These are phyloP conservation scores for Lentinus tigrinus DNA, from an alignment of 768 basidiomycete genomes.

Conservation along the genomic window DNA sequence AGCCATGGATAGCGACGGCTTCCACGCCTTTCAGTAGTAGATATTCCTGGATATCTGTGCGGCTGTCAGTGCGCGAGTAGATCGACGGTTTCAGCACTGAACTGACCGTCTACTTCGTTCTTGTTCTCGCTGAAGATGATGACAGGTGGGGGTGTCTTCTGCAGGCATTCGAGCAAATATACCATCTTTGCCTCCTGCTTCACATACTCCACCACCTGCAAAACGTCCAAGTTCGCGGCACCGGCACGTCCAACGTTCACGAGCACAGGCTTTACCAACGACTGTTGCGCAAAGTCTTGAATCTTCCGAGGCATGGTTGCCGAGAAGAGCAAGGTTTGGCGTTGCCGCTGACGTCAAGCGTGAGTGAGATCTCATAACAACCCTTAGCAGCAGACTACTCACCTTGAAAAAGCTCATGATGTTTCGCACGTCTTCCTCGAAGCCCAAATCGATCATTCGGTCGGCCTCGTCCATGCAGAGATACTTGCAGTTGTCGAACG, in stretches of 20 bases:
- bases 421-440: slow-evolving; percentile 97
- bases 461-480: slow-evolving; percentile 99
- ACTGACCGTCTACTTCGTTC: slow-evolving; percentile 96
- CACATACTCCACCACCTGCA: slow-evolving; percentile 97
- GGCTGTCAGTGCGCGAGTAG: background rate
- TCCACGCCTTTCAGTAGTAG: slow-evolving; percentile 95
- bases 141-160: slow-evolving; percentile 97
- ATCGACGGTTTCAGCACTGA: slow-evolving; percentile 18
- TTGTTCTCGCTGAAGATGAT: slow-evolving; percentile 99
- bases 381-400: slow-evolving; percentile 17
- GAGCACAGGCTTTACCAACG: slow-evolving; percentile 89
- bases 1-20: slow-evolving; percentile 97
- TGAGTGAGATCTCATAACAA: slow-evolving; percentile 4
- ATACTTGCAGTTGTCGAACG: slow-evolving; percentile 91
- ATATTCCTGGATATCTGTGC: slow-evolving; percentile 96
- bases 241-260: slow-evolving; percentile 99
- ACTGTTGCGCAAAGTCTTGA: slow-evolving; percentile 97
- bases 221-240: slow-evolving; percentile 94
- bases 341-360: slow-evolving; percentile 66
- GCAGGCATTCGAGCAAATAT: slow-evolving; percentile 93
- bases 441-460: slow-evolving; percentile 98
- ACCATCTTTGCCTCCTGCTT: slow-evolving; percentile 99
- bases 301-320: slow-evolving; percentile 99
- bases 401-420: slow-evolving; percentile 99
- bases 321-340: slow-evolving; percentile 95